phyloP scores from a whole-genome alignment of 257 asterid genomes.

The Solanum verrucosum region DNA sequence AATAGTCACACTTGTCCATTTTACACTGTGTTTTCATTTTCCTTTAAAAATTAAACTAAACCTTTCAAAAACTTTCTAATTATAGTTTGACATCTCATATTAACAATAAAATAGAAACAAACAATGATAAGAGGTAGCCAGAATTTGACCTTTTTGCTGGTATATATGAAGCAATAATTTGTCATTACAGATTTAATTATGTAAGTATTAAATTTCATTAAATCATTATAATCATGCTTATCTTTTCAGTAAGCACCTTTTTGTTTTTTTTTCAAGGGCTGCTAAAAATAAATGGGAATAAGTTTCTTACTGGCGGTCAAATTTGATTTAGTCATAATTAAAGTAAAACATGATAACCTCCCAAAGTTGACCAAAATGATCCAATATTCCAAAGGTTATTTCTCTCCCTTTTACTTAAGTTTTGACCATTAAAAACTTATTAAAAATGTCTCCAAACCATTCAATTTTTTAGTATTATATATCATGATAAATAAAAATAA shows the following conservation, averaged over 20 bases:
- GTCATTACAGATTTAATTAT: background rate
- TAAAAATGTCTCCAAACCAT: background rate
- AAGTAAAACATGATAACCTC: background rate
- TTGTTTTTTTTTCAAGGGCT: background rate
- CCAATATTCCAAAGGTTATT: background rate
- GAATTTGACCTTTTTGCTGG: background rate
- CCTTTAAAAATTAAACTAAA: background rate
- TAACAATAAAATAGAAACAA: background rate
- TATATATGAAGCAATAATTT: background rate
- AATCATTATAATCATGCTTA: background rate
- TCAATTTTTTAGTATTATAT: background rate
- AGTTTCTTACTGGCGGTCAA: background rate
- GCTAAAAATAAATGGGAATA: background rate
- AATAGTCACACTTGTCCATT: background rate
- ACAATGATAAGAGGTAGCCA: background rate
- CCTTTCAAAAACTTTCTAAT: background rate
- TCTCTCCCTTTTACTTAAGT: background rate
- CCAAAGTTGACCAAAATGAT: background rate
- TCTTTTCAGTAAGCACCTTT: background rate
- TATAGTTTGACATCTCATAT: background rate
- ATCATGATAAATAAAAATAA: background rate
- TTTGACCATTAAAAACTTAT: background rate
- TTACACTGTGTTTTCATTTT: background rate
- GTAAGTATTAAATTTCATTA: background rate
- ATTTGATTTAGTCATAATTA: background rate